These are phyloP conservation scores for Erythrobasidium yunnanense DNA, from an alignment of 768 basidiomycete species.

Conservation along the genomic window DNA sequence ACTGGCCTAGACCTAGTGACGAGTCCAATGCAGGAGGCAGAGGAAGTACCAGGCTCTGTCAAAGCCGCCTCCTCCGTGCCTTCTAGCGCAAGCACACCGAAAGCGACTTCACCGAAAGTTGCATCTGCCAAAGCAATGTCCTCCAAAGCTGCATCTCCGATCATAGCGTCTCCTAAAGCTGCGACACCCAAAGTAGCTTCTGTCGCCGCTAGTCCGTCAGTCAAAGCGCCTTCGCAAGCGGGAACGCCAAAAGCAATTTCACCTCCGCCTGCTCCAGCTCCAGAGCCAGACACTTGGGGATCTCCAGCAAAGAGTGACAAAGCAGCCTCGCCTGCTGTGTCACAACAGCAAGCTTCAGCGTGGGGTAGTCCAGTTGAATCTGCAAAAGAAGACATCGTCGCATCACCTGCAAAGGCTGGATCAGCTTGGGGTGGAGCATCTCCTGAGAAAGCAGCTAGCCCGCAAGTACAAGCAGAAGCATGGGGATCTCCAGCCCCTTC, in stretches of 20 bases:
- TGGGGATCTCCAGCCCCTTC: too few species aligned
- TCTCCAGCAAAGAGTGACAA: too few species aligned
- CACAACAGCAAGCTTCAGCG: neutral
- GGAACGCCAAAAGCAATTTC: neutral
- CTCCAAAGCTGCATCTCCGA: neutral
- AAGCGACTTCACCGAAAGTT: neutral
- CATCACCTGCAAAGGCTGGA: neutral
- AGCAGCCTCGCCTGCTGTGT: neutral
- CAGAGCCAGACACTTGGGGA: too few species aligned
- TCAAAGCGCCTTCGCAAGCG: neutral
- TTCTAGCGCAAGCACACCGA: too few species aligned
- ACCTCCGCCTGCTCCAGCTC: neutral
- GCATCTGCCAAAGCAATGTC: neutral
- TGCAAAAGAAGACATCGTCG: neutral
- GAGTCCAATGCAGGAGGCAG: too few species aligned
- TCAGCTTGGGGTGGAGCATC: neutral
- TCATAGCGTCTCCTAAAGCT: neutral
- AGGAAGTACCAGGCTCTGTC: too few species aligned
- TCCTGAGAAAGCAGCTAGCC: too few species aligned
- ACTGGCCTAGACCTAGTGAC: too few species aligned
- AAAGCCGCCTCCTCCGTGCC: too few species aligned
- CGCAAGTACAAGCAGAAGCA: too few species aligned
- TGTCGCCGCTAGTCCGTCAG: neutral
- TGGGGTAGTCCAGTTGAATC: neutral
- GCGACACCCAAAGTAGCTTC: neutral